Evolutionary conservation across 2,329 filamentous ascomycete genomes (phyloP).

Genomic region (Passalora sequoiae): DNA sequence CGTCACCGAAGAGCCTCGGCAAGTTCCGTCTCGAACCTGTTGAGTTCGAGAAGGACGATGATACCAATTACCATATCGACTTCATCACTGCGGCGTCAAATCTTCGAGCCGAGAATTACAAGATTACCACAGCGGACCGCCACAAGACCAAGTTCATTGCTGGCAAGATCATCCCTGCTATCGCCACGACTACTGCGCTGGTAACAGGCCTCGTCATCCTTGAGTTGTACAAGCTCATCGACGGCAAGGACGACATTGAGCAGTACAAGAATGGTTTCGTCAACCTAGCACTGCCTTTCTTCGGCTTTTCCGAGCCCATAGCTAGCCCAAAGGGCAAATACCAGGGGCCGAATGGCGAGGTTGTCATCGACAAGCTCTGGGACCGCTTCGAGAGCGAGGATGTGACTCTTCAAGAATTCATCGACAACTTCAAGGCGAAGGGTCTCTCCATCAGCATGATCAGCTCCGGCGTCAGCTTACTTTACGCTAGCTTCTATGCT

Average conservation of each 20-base stretch:
- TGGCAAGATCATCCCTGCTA: slow-evolving; percentile 98
- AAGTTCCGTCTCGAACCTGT: slow-evolving; percentile 88
- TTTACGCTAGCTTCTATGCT: slow-evolving; percentile 92
- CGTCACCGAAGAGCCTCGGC: slow-evolving; percentile 71
- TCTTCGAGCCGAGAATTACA: slow-evolving; percentile 94
- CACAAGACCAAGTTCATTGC: slow-evolving; percentile 99
- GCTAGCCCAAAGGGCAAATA: slow-evolving; percentile 90
- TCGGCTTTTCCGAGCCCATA: slow-evolving; percentile 96
- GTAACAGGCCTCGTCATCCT: slow-evolving; percentile 90
- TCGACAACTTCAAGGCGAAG: slow-evolving; percentile 73
- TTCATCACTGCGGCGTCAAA: slow-evolving; percentile 98
- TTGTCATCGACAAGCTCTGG: slow-evolving; percentile 93
- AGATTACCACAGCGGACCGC: slow-evolving; percentile 83
- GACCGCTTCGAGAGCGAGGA: slow-evolving; percentile 90
- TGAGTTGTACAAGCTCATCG: slow-evolving; percentile 93
- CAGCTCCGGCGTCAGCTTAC: slow-evolving; percentile 90
- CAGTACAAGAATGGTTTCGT: slow-evolving; percentile 99
- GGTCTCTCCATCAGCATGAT: slow-evolving; percentile 86
- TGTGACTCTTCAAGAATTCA: slow-evolving; percentile 76
- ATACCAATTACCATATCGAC: slow-evolving; percentile 96
- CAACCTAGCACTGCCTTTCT: slow-evolving; percentile 93
- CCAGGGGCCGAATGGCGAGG: slow-evolving; percentile 68
- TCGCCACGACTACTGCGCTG: slow-evolving; percentile 92
- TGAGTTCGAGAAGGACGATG: slow-evolving; percentile 98
- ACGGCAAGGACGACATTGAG: slow-evolving; percentile 93